Base-by-base conservation (phyloP, 2,329 filamentous ascomycete species). In the Exophiala mesophila region DNA sequence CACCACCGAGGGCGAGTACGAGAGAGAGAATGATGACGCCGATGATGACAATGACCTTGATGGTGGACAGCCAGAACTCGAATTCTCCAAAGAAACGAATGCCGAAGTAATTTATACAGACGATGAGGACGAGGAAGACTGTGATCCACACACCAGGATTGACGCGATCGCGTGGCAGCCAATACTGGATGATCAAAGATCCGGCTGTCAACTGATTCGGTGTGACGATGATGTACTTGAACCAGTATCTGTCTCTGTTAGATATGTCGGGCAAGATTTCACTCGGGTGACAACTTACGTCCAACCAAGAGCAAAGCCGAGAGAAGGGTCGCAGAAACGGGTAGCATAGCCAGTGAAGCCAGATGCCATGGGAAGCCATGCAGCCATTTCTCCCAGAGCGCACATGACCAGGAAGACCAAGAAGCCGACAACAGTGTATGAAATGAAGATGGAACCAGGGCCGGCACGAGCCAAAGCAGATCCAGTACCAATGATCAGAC, bases 371-470 rank as follows among this genome's bases (percentile, higher is more conserved):
- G 86, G 86, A 23, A 92, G 64, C 83, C 84, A 92, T 39, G 85
- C 77, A 6, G 85, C 84, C 84, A 92, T 92, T 64, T 90, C 85
- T 50, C 90, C 90, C 15, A 96, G 72, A 0, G 88, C 87, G 58
- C 95, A 88, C 26, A 94, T 85, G 1, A 88, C 94, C 61, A 84
- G 90, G 65, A 87, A 96, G 49, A 96, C 66, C 86, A 96, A 94
- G 57, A 78, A 66, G 32, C 88, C 88, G 51, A 94, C 82, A 47
- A 94, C 76, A 43, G 69, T 63, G 57, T 88, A 94, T 15, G 83
- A 83, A 37, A 94, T 75, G 18, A 94, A 65, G n/a, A 92, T 63
- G 0, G 85, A 83, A 1, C 83, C 87, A 3, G 88, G 88, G 3
- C 87, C 87, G 53, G 86, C 51, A n/a, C 18, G 30, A 5, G 47